Evolutionary conservation across 73 alveolate species (phyloP).

Genomic region (Tetrahymena elliotti): DNA sequence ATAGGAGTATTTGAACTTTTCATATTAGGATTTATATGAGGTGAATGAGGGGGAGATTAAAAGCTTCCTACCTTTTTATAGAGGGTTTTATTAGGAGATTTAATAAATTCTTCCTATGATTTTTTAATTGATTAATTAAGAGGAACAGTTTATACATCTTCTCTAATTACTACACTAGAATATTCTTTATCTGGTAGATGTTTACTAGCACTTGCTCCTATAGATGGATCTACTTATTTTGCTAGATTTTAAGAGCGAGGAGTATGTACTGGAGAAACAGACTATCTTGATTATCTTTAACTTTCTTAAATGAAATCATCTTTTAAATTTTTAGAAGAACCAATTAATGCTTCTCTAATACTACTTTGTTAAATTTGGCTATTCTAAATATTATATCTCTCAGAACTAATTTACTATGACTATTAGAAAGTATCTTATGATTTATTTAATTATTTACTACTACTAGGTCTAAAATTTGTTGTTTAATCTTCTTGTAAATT

Average conservation of each 20-base stretch:
- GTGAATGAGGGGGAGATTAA: neutral
- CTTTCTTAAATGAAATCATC: neutral
- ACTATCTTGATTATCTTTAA: neutral
- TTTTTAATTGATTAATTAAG: neutral
- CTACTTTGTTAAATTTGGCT: neutral
- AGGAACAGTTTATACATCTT: neutral
- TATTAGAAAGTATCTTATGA: neutral
- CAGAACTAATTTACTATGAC: neutral
- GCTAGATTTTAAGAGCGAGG: neutral
- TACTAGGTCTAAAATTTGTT: neutral
- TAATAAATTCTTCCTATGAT: neutral
- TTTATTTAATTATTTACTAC: neutral
- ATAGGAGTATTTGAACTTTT: neutral
- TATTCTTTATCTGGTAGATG: neutral
- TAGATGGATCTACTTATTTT: neutral
- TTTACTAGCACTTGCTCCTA: neutral
- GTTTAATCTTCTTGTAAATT: neutral
- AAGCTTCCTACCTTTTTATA: neutral
- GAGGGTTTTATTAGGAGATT: neutral
- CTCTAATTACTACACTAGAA: neutral
- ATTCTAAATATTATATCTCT: too few relatives aligned
- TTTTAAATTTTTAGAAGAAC: neutral
- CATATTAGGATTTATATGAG: neutral
- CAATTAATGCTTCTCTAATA: neutral
- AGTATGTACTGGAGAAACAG: neutral